Percentiles rank a stretch among this genome's conserved stretches.
These are phyloP conservation scores for Claviceps purpurea DNA, from an alignment of 2,329 filamentous ascomycete species.

Conservation along the genomic window DNA sequence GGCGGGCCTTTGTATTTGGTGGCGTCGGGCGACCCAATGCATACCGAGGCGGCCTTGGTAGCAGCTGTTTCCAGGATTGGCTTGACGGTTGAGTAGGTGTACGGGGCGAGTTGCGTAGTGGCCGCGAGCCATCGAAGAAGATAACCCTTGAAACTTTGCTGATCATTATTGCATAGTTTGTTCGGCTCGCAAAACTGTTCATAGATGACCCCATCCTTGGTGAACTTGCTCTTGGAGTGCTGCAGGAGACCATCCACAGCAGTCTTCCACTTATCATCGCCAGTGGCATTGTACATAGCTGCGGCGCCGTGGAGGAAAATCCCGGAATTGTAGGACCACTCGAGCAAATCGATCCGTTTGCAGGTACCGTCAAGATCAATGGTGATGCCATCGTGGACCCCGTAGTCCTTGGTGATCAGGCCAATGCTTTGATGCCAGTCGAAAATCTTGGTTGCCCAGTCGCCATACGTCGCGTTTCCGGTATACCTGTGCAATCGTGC, in stretches of 20 bases:
- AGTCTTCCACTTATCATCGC: constrained; percentile 37
- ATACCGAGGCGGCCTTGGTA: constrained; percentile 36
- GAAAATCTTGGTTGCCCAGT: constrained; percentile 62
- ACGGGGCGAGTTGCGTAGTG: constrained; percentile 40
- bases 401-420: constrained; percentile 41
- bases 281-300: constrained; percentile 51
- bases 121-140: constrained; percentile 52
- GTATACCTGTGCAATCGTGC: constrained; percentile 67
- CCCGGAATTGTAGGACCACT: constrained; percentile 60
- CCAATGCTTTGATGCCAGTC: constrained; percentile 45
- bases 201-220: constrained; percentile 38
- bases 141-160: constrained; percentile 66
- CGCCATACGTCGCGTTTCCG: constrained; percentile 61
- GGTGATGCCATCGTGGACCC: constrained; percentile 38
- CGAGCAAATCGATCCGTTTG: constrained; percentile 37
- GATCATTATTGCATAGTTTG: constrained; percentile 53
- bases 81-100: constrained; percentile 34
- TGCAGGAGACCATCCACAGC: constrained; percentile 46
- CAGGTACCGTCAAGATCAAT: constrained; percentile 30
- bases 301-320: constrained; percentile 49
- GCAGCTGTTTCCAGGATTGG: constrained; percentile 39
- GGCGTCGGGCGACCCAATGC: constrained; percentile 30
- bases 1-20: constrained; percentile 34
- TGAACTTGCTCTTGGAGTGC: constrained; percentile 39
- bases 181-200: constrained; percentile 54